Conservation (phyloP, 2,329 filamentous ascomycete species). For the Neofusicoccum kwambonambiense region DNA sequence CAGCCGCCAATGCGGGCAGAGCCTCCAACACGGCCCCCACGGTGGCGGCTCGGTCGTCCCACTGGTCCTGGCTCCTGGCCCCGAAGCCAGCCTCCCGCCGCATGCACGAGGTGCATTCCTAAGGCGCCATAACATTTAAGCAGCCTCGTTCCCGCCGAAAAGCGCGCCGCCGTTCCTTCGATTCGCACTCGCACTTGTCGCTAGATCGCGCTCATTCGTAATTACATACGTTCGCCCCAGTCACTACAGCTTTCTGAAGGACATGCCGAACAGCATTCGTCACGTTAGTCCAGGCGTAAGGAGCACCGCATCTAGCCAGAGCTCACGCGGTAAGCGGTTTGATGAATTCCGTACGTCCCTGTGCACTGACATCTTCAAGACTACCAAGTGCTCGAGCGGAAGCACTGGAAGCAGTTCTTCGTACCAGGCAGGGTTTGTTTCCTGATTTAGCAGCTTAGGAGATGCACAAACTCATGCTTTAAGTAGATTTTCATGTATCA, state of each 20-base stretch:
- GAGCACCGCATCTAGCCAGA: slow-evolving; percentile 2
- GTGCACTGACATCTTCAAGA: neutral
- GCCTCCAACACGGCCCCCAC: neutral
- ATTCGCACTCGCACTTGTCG: too few relatives aligned
- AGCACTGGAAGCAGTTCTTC: neutral
- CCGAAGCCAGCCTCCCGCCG: neutral
- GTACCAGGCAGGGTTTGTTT: neutral
- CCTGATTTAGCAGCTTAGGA: too few relatives aligned
- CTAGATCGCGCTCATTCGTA: neutral
- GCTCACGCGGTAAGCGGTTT: neutral
- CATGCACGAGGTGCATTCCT: neutral
- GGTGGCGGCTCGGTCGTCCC: neutral
- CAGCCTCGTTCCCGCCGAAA: neutral
- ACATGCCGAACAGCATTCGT: neutral
- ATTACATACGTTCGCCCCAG: neutral
- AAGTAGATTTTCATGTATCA: slow-evolving; percentile 1
- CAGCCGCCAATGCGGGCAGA: neutral
- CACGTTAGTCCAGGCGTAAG: neutral
- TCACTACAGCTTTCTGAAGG: neutral
- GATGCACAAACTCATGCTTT: neutral
- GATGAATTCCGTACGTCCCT: neutral
- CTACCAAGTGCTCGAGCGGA: neutral
- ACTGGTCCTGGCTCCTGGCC: neutral
- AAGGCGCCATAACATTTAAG: neutral
- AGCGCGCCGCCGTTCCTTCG: neutral